A percentile compares a stretch with the other conserved stretches of the same genome.
These are phyloP conservation scores for Spirogloea muscicola DNA, from an alignment of 139 green algal genomes.

Conservation along the genomic window DNA sequence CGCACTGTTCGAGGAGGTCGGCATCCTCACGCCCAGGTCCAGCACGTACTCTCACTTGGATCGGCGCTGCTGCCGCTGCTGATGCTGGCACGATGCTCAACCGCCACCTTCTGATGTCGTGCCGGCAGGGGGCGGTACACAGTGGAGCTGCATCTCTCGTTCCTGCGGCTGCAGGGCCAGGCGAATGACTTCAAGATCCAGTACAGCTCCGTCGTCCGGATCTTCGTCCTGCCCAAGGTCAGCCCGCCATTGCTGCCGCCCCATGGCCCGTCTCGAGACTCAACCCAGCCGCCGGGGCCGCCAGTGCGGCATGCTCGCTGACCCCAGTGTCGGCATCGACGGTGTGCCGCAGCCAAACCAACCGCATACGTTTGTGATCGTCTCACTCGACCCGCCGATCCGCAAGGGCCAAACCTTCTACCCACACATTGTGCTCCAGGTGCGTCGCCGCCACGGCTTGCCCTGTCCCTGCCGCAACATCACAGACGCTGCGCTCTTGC, in stretches of 20 bases:
- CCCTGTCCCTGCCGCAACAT: background rate
- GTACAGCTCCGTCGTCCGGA: slow-evolving; percentile 77
- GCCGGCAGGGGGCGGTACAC: slow-evolving; percentile 45
- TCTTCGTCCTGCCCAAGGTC: slow-evolving; percentile 87
- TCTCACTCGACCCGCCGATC: slow-evolving; percentile 90
- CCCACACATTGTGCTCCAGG: slow-evolving; percentile 72
- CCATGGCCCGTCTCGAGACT: no score
- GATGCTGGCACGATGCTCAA: no score
- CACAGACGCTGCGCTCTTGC: background rate
- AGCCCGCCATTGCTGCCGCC: background rate
- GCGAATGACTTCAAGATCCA: slow-evolving; percentile 92
- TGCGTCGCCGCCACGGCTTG: background rate
- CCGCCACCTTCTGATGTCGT: no score
- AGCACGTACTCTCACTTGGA: no score
- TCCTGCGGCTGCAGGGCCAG: slow-evolving; percentile 48
- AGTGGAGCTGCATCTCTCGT: slow-evolving; percentile 54
- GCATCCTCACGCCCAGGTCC: slow-evolving; percentile 51
- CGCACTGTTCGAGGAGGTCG: slow-evolving; percentile 70
- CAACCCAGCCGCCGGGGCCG: no score
- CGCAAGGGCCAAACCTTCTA: slow-evolving; percentile 96
- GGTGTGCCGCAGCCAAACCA: slow-evolving; percentile 60
- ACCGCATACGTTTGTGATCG: slow-evolving; percentile 83
- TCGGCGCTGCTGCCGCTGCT: no score
- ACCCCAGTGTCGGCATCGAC: no score
- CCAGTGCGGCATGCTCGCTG: no score